A percentile compares a stretch with the other conserved stretches of the same genome.
Conservation (phyloP, 2,329 filamentous ascomycete species). For the Fusarium newnesense region DNA sequence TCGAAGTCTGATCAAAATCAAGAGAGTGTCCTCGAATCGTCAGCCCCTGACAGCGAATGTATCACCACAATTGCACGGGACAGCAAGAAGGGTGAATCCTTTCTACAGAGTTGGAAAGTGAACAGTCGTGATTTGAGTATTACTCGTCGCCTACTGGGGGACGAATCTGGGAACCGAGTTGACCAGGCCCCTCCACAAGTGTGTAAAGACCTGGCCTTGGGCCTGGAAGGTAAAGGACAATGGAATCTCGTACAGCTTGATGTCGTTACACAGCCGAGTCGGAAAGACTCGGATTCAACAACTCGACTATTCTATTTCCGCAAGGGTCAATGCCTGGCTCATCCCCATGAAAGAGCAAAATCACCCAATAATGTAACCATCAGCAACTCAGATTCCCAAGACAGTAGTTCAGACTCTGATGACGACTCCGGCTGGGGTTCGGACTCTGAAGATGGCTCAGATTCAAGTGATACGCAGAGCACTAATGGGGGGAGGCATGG, state of each 20-base stretch:
- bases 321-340: background rate
- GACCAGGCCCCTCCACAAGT: background rate
- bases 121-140: background rate
- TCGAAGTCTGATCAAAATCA: background rate
- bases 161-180: fast-evolving
- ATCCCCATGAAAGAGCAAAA: background rate
- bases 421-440: background rate
- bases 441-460: background rate
- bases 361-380: background rate
- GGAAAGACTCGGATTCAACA: background rate
- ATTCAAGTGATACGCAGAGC: background rate
- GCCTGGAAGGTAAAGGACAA: too few relatives aligned
- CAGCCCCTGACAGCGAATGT: background rate
- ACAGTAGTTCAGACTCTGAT: background rate
- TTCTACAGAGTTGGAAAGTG: background rate
- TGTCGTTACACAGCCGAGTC: background rate
- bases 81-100: fast-evolving
- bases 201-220: background rate
- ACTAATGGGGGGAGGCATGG: fast-evolving
- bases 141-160: background rate
- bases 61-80: background rate
- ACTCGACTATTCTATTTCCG: background rate
- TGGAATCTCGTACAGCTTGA: background rate
- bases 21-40: background rate
- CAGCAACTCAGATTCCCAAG: background rate